Evolutionary conservation across 805 yeast species (phyloP).

Genomic region (Tetrapisispora taiwanensis): DNA sequence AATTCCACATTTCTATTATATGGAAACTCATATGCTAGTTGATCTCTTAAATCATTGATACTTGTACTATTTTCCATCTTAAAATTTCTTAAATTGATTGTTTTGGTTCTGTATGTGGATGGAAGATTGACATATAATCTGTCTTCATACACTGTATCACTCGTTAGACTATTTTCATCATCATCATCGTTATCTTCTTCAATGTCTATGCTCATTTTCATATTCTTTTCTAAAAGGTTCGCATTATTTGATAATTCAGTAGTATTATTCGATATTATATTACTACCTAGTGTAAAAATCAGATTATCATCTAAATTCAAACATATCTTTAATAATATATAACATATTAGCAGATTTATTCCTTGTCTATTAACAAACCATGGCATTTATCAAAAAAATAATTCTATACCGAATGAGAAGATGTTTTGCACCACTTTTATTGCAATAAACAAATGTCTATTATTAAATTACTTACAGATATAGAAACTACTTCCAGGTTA

Average conservation of each 20-base stretch:
- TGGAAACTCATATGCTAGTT: slow-evolving; percentile 62
- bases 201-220: too few relatives aligned
- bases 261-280: too few relatives aligned
- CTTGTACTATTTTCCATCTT: background rate
- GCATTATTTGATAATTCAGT: background rate
- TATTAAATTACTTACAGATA: too few relatives aligned
- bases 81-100: slow-evolving; percentile 11
- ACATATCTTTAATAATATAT: background rate
- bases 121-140: background rate
- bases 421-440: too few relatives aligned
- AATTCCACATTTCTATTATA: slow-evolving; percentile 54
- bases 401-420: too few relatives aligned
- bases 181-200: background rate
- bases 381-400: background rate
- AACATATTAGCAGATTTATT: background rate
- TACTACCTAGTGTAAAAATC: background rate
- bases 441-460: too few relatives aligned
- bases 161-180: background rate
- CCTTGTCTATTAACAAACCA: background rate
- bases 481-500: too few relatives aligned
- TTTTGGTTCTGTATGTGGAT: background rate
- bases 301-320: background rate
- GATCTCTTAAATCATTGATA: slow-evolving; percentile 27
- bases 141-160: background rate
- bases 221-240: background rate